Evolutionary conservation across 345 rosid genomes (phyloP), one percentile per base, ranked within the genome.

Genomic region (Orychophragmus violaceus): DNA sequence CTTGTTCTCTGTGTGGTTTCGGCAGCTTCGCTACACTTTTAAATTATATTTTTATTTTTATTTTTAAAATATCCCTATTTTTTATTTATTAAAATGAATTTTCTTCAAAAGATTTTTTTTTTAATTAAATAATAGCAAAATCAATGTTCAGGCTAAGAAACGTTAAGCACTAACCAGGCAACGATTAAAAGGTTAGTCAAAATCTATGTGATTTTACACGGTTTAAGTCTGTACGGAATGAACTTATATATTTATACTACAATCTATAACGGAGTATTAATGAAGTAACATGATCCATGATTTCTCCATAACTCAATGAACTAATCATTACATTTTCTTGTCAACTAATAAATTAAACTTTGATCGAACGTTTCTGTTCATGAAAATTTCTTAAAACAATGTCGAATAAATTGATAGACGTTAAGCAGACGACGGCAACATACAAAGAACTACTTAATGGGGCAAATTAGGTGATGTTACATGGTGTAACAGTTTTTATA

Each of bases 1-100:
- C 30, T 7, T 36, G 22, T n/a, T 49, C 46, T 58, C n/a, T 74
- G 58, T 67, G 64, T 68, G 74, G 69, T 69, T 48, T 28, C 28
- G 8, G 19, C 19, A 9, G 32, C 33, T 35, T 23, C 0, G 0
- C 52, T 16, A 59, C 23, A 24, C 14, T 24, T 59, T 60, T 2
- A 17, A 14, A 8, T 53, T 53, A 39, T 25, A n/a, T 59, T 39
- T 9, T 24, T 37, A 1, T 22, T 32, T 16, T 54, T 54, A 29
- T 16, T 8, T 14, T 55, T 16, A 2, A 17, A 11, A 1, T 55
- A 54, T 56, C 17, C 18, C 46, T 7, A 11, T 29, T 10, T 54
- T 24, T 24, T 25, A 4, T 44, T 45, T 21, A n/a, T n/a, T n/a
- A n/a, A n/a, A n/a, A n/a, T n/a, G n/a, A n/a, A n/a, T 5, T 42